These are phyloP conservation scores for Quercus ilex DNA, from an alignment of 306 rosid species.

Conservation along the genomic window DNA sequence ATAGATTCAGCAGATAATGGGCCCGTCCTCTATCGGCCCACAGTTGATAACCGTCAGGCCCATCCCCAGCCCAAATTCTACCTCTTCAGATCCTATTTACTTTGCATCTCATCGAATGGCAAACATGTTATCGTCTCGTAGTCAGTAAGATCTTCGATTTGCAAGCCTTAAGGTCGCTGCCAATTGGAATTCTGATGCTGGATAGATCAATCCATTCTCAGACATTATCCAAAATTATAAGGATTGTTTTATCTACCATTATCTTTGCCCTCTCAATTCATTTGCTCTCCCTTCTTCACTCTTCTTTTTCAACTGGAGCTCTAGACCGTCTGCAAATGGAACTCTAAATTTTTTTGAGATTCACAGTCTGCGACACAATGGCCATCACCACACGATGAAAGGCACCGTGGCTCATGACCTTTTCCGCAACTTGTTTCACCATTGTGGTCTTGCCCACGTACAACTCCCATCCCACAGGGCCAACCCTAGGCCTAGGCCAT, in stretches of 20 bases:
- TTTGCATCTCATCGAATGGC: slow-evolving; percentile 1
- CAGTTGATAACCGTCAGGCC: no score
- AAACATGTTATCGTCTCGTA: background rate
- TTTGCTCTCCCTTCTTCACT: background rate
- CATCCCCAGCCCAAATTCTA: no score
- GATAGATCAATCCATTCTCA: background rate
- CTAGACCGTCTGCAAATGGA: background rate
- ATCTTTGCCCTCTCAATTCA: background rate
- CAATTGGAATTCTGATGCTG: slow-evolving; percentile 5
- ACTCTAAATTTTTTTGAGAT: background rate
- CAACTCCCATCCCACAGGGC: no score
- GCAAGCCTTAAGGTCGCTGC: background rate
- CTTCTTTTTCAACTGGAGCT: background rate
- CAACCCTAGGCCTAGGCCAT: no score
- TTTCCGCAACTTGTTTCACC: no score
- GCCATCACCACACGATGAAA: background rate
- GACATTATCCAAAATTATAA: slow-evolving; percentile 21
- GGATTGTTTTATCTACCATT: background rate
- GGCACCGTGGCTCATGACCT: no score
- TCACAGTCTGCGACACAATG: background rate
- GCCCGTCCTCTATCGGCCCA: no score
- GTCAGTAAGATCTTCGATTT: slow-evolving; percentile 23
- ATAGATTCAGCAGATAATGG: no score
- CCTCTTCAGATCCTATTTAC: no score
- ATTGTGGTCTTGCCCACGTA: no score